Base-by-base conservation (phyloP, 257 asterid genomes). In the Ilex aquifolium region DNA sequence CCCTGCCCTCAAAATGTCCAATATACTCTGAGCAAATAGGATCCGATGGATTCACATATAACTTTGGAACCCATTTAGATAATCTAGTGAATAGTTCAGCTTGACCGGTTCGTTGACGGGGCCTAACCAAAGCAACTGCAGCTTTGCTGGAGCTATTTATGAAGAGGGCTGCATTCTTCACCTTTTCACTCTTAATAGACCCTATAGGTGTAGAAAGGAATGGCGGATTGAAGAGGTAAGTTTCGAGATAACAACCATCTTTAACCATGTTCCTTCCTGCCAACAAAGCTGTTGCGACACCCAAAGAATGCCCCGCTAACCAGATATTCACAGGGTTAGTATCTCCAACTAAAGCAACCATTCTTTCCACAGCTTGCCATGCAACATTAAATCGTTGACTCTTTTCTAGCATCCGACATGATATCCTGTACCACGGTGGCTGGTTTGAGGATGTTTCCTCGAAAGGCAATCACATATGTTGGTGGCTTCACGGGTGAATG, bases 381-480 rank as follows among this genome's bases (percentile, higher is more conserved):
- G 85, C 95, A 0, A 36, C 68, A 3, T 67, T 82, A 61, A 78
- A 81, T 4, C 95, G 82, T 13, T 76, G 31, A 63, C 83, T 77
- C 9, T 61, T 72, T 4, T 83, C 77, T 6, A 90, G 87, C 74
- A 60, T 87, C 78, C 64, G 85, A 70, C 80, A 82, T 89, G 68
- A 79, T 64, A 60, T 84, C 96, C 49, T 74, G 88, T 6, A 77
- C 62, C 21, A 80, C 56, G 61, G 69, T 78, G 0, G 73, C 85
- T 2, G 80, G 57, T 67, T 75, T 76, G 42, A 60, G 76, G 58
- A 82, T 77, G 2, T 87, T 83, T 66, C 95, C 97, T 1, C 97
- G 75, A 61, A 87, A 87, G 15, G 92, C 88, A 2, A 90, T 44
- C 0, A 87, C 87, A 11, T 75, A 80, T 1, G 44, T 80, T 1